These are phyloP conservation scores for Proliferodiscus dingleyae DNA, from an alignment of 2,329 filamentous ascomycete species.

Conservation along the genomic window DNA sequence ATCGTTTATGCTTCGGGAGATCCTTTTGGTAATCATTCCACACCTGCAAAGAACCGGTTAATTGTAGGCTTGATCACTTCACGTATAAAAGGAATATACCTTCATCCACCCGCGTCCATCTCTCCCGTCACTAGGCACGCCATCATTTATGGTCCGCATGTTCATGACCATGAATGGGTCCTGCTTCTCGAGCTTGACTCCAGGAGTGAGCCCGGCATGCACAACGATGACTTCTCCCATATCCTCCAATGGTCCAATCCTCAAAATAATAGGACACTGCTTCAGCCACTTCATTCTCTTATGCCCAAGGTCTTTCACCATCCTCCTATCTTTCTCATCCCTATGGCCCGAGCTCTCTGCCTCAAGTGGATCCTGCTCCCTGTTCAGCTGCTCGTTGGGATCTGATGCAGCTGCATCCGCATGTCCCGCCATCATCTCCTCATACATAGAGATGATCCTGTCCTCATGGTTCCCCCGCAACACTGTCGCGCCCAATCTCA, in stretches of 20 bases:
- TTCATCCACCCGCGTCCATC: constrained; percentile 29
- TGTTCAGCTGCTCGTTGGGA: constrained; percentile 27
- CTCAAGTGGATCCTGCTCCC: constrained; percentile 21
- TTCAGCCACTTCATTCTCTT: constrained; percentile 66
- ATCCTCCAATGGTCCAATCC: constrained; percentile 56
- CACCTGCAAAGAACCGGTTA: constrained; percentile 31
- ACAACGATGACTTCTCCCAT: constrained; percentile 68
- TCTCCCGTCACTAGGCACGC: constrained; percentile 25
- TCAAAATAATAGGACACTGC: constrained; percentile 71
- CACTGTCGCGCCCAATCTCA: constrained; percentile 67
- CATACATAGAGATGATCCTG: constrained; percentile 64
- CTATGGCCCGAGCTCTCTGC: constrained; percentile 25
- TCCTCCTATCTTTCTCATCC: constrained; percentile 27
- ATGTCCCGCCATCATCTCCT: constrained; percentile 33
- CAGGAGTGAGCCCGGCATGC: constrained; percentile 81
- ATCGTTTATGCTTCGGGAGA: constrained; percentile 36
- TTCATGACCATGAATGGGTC: constrained; percentile 84
- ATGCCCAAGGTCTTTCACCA: constrained; percentile 26
- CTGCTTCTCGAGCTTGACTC: constrained; percentile 62
- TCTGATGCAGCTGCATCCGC: constrained; percentile 22
- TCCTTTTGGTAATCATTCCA: constrained; percentile 50
- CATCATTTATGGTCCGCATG: constrained; percentile 60
- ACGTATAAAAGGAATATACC: constrained; percentile 15
- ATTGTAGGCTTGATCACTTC: background rate
- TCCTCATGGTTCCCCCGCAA: constrained; percentile 95